A percentile compares a stretch with the other conserved stretches of the same genome.
Conservation (phyloP, 768 basidiomycete genomes). For the Vishniacozyma victoriae region DNA sequence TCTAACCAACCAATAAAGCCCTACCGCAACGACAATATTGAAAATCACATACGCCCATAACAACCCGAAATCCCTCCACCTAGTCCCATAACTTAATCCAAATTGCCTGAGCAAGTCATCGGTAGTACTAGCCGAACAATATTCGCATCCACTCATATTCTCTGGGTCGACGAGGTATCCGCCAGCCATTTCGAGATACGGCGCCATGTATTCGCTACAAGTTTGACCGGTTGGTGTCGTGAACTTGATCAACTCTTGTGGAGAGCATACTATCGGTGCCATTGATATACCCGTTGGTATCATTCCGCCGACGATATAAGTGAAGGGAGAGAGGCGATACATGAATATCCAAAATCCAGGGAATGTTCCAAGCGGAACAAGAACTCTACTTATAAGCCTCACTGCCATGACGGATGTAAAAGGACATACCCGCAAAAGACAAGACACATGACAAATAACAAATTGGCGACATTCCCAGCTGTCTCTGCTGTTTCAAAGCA, state of each 20-base stretch:
- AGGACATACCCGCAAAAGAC: conserved; percentile 49
- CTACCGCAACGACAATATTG: conserved; percentile 33
- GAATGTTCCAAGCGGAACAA: conserved; percentile 27
- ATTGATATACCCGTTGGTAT: conserved; percentile 54
- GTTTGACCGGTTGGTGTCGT: conserved; percentile 68
- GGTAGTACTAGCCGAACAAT: conserved; percentile 59
- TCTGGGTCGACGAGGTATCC: conserved; percentile 69
- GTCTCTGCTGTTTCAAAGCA: conserved; percentile 48
- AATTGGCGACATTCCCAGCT: conserved; percentile 49
- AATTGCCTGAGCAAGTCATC: conserved; percentile 57
- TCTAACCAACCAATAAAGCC: conserved; percentile 37
- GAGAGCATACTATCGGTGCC: conserved; percentile 60
- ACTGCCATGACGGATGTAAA: neutral
- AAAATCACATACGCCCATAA: conserved; percentile 50
- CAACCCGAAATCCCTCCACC: conserved; percentile 57
- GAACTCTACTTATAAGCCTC: conserved; percentile 26
- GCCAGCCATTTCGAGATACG: conserved; percentile 59
- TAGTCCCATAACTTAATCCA: conserved; percentile 58
- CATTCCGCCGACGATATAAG: conserved; percentile 43
- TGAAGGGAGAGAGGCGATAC: conserved; percentile 47
- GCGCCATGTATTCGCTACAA: conserved; percentile 62
- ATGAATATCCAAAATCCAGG: conserved; percentile 46
- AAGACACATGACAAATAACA: conserved; percentile 50
- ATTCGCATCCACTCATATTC: conserved; percentile 60
- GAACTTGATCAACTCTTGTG: conserved; percentile 66